Conservation (phyloP, 176 grass and related monocot species). For the Cenchrus purpureus region DNA sequence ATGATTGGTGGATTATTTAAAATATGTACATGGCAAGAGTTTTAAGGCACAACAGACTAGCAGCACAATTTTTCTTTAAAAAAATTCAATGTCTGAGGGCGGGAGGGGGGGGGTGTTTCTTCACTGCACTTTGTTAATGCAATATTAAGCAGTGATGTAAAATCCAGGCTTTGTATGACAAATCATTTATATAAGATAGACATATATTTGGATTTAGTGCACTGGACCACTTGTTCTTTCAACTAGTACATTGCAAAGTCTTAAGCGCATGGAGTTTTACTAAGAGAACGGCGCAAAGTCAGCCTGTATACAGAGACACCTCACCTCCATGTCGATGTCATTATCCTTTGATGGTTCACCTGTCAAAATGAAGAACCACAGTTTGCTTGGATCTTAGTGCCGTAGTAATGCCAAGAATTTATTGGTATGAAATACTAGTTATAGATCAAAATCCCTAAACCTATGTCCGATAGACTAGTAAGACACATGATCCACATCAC, state of each 20-base stretch:
- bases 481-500: not conserved
- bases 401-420: not conserved
- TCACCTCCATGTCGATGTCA: conserved; percentile 45
- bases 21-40: not conserved
- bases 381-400: not conserved
- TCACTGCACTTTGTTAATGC: not conserved
- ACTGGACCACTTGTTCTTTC: not conserved
- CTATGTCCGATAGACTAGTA: not conserved
- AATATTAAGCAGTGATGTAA: not conserved
- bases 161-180: not conserved
- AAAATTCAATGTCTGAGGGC: not conserved
- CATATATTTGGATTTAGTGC: not conserved
- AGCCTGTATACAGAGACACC: not conserved
- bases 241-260: not conserved
- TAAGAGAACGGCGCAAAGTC: not conserved
- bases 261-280: not conserved
- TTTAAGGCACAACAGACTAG: not conserved
- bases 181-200: not conserved
- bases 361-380: conserved; percentile 39
- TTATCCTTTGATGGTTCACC: conserved; percentile 47
- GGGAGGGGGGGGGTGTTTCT: not conserved
- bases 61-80: not conserved
- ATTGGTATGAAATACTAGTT: not conserved
- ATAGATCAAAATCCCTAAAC: not conserved
- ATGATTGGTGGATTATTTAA: not conserved